These are phyloP conservation scores for Polytrichum commune DNA, from an alignment of 225 moss, liverwort and hornwort species.

Conservation along the genomic window DNA sequence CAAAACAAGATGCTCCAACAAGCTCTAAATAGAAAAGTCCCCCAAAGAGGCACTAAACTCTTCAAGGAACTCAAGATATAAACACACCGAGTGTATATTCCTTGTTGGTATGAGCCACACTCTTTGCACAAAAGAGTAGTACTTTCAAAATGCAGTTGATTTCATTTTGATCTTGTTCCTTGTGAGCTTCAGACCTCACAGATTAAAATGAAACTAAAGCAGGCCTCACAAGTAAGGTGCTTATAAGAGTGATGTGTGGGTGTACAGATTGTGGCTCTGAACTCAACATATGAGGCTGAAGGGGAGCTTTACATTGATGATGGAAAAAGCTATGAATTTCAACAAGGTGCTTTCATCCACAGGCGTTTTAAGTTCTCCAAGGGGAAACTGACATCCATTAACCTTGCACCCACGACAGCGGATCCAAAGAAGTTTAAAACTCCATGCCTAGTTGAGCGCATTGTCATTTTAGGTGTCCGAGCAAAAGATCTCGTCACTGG, in stretches of 20 bases:
- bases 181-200: too few species aligned
- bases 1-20: too few species aligned
- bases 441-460: conserved; percentile 77
- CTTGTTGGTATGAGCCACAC: too few species aligned
- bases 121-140: too few species aligned
- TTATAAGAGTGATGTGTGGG: neutral
- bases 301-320: conserved; percentile 96
- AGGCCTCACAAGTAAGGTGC: neutral
- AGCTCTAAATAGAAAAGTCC: too few species aligned
- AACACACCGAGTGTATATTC: too few species aligned
- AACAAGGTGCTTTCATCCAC: conserved; percentile 81
- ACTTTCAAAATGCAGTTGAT: too few species aligned
- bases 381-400: conserved; percentile 77
- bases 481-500: conserved; percentile 63
- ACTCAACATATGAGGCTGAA: conserved; percentile 79
- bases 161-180: too few species aligned
- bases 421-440: conserved; percentile 50
- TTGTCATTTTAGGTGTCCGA: conserved; percentile 76
- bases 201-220: too few species aligned
- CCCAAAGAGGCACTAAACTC: too few species aligned
- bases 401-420: conserved; percentile 44
- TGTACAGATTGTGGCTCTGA: conserved; percentile 81
- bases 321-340: conserved; percentile 85
- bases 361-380: conserved; percentile 70
- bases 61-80: too few species aligned